These are phyloP conservation scores for Lasiodiplodia sp. DNA, from an alignment of 2,329 filamentous ascomycete genomes.

Conservation along the genomic window DNA sequence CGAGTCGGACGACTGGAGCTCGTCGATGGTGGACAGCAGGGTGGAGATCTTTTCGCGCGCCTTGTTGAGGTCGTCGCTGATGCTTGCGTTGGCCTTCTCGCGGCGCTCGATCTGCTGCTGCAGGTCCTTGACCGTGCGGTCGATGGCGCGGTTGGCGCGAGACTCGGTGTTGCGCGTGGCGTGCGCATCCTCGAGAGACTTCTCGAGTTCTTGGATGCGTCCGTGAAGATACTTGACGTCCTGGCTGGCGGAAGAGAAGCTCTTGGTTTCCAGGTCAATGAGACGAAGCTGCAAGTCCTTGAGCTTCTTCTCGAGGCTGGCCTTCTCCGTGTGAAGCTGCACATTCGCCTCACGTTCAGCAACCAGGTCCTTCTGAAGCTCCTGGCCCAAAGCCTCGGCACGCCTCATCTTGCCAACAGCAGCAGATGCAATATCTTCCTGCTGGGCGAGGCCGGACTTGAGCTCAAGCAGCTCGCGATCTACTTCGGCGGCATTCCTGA, in stretches of 20 bases:
- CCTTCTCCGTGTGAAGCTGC: slow-evolving; percentile 88
- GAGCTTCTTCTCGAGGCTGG: slow-evolving; percentile 83
- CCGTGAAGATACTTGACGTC: slow-evolving; percentile 95
- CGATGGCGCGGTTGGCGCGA: slow-evolving; percentile 88
- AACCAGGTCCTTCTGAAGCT: slow-evolving; percentile 92
- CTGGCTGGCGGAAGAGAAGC: slow-evolving; percentile 91
- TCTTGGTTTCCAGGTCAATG: slow-evolving; percentile 95
- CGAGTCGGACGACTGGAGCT: slow-evolving; percentile 88
- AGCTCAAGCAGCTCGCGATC: slow-evolving; percentile 90
- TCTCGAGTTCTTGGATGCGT: slow-evolving; percentile 94
- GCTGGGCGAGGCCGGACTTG: slow-evolving; percentile 86
- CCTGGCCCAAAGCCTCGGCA: slow-evolving; percentile 83
- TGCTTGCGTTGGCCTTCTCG: slow-evolving; percentile 82
- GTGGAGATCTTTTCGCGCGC: slow-evolving; percentile 91
- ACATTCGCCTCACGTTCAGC: slow-evolving; percentile 83
- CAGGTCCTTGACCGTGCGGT: slow-evolving; percentile 91
- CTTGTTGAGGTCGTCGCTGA: slow-evolving; percentile 83
- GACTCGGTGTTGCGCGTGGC: slow-evolving; percentile 79
- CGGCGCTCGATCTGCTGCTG: slow-evolving; percentile 91
- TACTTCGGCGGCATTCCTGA: slow-evolving; percentile 86
- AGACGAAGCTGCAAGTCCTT: slow-evolving; percentile 90
- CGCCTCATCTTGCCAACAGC: slow-evolving; percentile 97
- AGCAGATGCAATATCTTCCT: slow-evolving; percentile 89
- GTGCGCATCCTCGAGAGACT: slow-evolving; percentile 84
- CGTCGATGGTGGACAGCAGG: slow-evolving; percentile 88